phyloP scores from a whole-genome alignment of 305 asterid genomes.

The Solanum hybrid region DNA sequence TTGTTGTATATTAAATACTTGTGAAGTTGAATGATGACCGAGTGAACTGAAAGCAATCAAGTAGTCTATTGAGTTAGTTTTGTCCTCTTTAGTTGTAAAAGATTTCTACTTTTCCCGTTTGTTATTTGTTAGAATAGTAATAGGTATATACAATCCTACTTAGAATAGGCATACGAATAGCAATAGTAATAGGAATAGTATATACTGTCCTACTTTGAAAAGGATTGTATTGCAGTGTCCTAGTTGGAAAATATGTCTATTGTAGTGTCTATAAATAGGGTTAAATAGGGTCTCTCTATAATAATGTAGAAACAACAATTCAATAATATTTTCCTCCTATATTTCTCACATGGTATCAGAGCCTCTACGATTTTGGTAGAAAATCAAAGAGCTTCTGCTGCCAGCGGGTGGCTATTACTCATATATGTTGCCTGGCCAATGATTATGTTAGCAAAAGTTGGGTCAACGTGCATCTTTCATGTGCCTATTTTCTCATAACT shows the following conservation, averaged over 20 bases:
- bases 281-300: background rate
- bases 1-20: background rate
- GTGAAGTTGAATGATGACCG: background rate
- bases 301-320: background rate
- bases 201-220: background rate
- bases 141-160: background rate
- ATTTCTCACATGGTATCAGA: background rate
- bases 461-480: background rate
- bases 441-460: background rate
- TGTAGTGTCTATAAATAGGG: background rate
- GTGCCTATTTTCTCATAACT: background rate
- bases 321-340: background rate
- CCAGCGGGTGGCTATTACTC: background rate
- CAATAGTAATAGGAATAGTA: background rate
- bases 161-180: background rate
- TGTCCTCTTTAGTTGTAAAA: background rate
- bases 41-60: background rate
- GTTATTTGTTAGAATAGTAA: background rate
- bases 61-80: background rate
- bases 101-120: background rate
- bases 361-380: background rate
- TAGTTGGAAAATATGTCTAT: background rate
- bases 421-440: background rate
- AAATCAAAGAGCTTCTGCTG: background rate
- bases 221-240: background rate